Base-by-base conservation (phyloP, 306 rosid genomes). In the Glycyrrhiza uralensis region DNA sequence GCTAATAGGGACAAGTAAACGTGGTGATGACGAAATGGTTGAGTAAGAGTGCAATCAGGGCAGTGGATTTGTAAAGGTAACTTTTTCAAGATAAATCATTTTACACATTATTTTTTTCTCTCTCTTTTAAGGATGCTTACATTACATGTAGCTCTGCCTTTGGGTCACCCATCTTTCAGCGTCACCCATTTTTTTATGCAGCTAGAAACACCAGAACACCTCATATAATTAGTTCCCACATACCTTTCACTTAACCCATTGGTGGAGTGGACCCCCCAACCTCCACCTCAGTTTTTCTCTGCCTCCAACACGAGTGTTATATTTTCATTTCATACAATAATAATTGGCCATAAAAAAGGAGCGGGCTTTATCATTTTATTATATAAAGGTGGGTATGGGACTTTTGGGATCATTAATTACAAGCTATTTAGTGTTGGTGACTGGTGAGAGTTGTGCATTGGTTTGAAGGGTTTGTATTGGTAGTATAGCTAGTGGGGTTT, bases 21-120 rank as follows among this genome's bases (percentile, higher is more conserved):
- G 89, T 87, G 58, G 86, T 60, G 80, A 80, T 85, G 91, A 90
- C 91, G 91, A 85, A 85, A 87, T 61, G 96, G 75, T 85, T 69
- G 85, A 90, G 96, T 90, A 86, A 84, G 86, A 84, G 81, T 82
- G 87, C 84, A 80, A 82, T 72, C 76, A 75, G 69, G 85, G 66
- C 44, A 76, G 79, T 73, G 85, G 72, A 45, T 26, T 59, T 56
- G 66, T 72, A 50, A 81, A 32, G 75, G 61, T 76, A 85, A 75
- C 56, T 66, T 41, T 75, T 57, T 2, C 2, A 42, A 23, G 10
- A 24, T 35, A 33, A 46, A 15, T 54, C 10, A 41, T 57, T 69
- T 35, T 66, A 8, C 49, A 32, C 62, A 73, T 73, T 60, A 33
- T 4, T 26, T 26, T 4, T 26, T 26, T 56, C 30, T 47, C 28